These are phyloP conservation scores for Marsdenia floribunda DNA, from an alignment of 257 asterid species.

Conservation along the genomic window DNA sequence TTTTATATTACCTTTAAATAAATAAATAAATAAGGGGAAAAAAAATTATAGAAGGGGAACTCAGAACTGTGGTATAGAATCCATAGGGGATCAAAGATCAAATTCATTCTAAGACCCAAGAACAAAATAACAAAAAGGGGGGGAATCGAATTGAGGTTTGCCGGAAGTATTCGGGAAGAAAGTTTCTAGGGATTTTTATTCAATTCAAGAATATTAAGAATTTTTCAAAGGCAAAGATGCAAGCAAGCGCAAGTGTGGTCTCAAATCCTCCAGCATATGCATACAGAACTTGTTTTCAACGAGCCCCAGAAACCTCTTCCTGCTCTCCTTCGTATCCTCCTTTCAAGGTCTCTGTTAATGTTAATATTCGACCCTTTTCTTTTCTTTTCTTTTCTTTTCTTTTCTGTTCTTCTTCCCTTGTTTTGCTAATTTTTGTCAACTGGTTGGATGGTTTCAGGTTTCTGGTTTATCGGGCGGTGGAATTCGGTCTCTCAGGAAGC, in stretches of 20 bases:
- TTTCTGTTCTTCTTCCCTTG: neutral
- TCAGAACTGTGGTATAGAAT: neutral
- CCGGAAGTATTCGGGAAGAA: neutral
- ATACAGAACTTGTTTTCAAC: slow-evolving; percentile 23
- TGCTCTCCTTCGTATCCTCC: slow-evolving; percentile 32
- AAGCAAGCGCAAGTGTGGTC: slow-evolving; percentile 33
- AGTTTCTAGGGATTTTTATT: neutral
- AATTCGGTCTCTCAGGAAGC: slow-evolving; percentile 10
- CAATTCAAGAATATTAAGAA: neutral
- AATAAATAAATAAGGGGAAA: no score
- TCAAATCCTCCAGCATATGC: slow-evolving; percentile 33
- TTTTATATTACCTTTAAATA: no score
- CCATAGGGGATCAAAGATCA: neutral
- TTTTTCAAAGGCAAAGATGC: slow-evolving; percentile 10
- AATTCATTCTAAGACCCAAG: neutral
- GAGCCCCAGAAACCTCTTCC: slow-evolving; percentile 36
- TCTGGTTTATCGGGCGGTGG: slow-evolving; percentile 12
- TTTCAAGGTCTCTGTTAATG: slow-evolving; percentile 12
- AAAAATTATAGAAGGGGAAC: neutral
- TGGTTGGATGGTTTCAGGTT: slow-evolving; percentile 16
- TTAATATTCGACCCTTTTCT: no score
- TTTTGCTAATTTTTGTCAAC: neutral
- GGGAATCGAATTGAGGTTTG: neutral
- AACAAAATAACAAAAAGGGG: neutral
- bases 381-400: no score